These are phyloP conservation scores for Elaphomyces granulatus DNA, from an alignment of 495 filamentous ascomycete species.

Conservation along the genomic window DNA sequence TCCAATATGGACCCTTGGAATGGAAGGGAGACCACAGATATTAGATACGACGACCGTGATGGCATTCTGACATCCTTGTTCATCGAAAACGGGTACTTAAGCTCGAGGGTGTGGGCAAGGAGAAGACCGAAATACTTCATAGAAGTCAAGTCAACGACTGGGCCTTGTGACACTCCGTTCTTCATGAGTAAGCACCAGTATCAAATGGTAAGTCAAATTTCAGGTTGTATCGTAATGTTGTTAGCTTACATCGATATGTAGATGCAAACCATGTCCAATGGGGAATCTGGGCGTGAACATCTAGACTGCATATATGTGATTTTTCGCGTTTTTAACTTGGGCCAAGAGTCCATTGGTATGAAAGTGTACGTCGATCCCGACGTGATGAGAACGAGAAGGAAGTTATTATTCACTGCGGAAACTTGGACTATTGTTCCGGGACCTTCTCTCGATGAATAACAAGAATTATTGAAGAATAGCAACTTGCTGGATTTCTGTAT, in stretches of 20 bases:
- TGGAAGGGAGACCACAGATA: constrained; percentile 28
- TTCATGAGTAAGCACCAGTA: constrained; percentile 31
- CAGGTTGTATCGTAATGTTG: too few relatives aligned
- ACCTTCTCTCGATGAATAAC: too few relatives aligned
- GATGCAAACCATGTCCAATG: constrained; percentile 7
- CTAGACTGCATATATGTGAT: constrained; percentile 23
- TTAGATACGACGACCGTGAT: constrained; percentile 23
- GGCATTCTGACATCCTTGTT: constrained; percentile 20
- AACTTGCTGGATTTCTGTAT: too few relatives aligned
- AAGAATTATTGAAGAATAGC: too few relatives aligned
- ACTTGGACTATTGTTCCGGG: too few relatives aligned
- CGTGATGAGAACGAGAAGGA: too few relatives aligned
- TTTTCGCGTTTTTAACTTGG: constrained; percentile 27
- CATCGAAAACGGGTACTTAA: constrained; percentile 22
- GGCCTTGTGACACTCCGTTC: constrained; percentile 21
- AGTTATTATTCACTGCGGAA: too few relatives aligned
- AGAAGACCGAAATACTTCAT: constrained; percentile 24
- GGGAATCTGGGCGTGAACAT: not conserved
- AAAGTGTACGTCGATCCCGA: constrained; percentile 27
- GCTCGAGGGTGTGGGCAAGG: constrained; percentile 10
- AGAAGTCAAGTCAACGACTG: constrained; percentile 34
- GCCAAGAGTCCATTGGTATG: constrained; percentile 14
- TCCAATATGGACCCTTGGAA: constrained; percentile 20
- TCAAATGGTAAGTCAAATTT: constrained; percentile 19
- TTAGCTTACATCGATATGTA: constrained; percentile 3